Evolutionary conservation across 768 basidiomycete species (phyloP).

Genomic region (Cyclocybe aegerita): DNA sequence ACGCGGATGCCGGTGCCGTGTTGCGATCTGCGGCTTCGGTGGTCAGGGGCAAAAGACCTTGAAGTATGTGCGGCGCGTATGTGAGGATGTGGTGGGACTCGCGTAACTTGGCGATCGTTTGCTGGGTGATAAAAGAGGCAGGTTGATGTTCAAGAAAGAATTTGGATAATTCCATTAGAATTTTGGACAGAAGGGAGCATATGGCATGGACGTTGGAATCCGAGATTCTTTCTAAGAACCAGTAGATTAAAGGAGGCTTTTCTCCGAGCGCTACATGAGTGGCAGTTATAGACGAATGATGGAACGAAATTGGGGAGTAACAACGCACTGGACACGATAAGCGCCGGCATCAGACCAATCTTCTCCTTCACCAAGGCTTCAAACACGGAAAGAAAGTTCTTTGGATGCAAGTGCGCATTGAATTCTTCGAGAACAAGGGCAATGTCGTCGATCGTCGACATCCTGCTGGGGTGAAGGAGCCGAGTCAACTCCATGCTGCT

Average conservation of each 20-base stretch:
- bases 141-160: slow-evolving; percentile 11
- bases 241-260: slow-evolving; percentile 8
- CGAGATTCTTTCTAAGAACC: slow-evolving; percentile 34
- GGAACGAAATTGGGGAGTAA: neutral
- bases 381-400: slow-evolving; percentile 20
- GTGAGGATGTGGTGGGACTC: slow-evolving; percentile 21
- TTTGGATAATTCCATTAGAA: slow-evolving; percentile 6
- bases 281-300: neutral
- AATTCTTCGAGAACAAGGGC: slow-evolving; percentile 19
- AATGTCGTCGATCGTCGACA: slow-evolving; percentile 18
- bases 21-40: slow-evolving; percentile 6
- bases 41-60: slow-evolving; percentile 12
- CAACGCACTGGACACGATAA: slow-evolving; percentile 23
- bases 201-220: neutral
- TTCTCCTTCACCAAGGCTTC: slow-evolving; percentile 20
- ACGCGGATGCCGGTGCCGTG: neutral
- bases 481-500: neutral
- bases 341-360: slow-evolving; percentile 15
- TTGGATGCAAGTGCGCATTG: slow-evolving; percentile 16
- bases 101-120: neutral
- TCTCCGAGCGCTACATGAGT: slow-evolving; percentile 7
- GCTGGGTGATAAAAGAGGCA: neutral
- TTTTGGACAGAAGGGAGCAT: slow-evolving; percentile 1
- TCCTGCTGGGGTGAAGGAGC: slow-evolving; percentile 15
- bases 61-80: slow-evolving; percentile 21